Evolutionary conservation across 2,329 filamentous ascomycete genomes (phyloP).

Genomic region (Tolypocladium cylindrosporum): DNA sequence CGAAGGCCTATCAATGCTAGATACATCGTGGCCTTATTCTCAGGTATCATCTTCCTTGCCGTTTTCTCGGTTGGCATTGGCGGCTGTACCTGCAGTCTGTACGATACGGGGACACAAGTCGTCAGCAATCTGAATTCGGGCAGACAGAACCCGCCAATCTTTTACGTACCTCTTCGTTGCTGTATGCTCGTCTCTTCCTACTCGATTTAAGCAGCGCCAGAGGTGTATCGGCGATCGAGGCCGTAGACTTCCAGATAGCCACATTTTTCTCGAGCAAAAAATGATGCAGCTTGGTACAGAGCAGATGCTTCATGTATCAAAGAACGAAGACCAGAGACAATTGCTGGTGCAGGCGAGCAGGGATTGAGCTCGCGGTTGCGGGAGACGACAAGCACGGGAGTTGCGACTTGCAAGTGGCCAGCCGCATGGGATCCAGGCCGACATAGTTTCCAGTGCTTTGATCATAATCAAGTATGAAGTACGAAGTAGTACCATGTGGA

Average conservation of each 20-base stretch:
- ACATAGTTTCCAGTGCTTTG: background rate
- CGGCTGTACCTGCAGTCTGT: too few species aligned
- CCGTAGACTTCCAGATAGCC: background rate
- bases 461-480: background rate
- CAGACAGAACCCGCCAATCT: too few species aligned
- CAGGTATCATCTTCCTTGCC: too few species aligned
- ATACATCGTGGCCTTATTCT: too few species aligned
- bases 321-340: background rate
- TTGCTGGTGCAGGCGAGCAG: background rate
- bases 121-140: too few species aligned
- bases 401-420: background rate
- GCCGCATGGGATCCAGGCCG: too few species aligned
- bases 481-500: background rate
- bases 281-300: background rate
- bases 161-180: too few species aligned
- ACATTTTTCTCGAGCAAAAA: background rate
- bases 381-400: too few species aligned
- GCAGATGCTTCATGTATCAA: background rate
- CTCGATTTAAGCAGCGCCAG: background rate
- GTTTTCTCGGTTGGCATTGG: too few species aligned
- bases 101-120: too few species aligned
- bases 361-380: too few species aligned
- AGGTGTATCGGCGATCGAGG: background rate
- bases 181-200: background rate
- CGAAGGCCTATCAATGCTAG: too few species aligned